Base-by-base conservation (phyloP, 1,284 basidiomycete species). In the Bjerkandera adusta region DNA sequence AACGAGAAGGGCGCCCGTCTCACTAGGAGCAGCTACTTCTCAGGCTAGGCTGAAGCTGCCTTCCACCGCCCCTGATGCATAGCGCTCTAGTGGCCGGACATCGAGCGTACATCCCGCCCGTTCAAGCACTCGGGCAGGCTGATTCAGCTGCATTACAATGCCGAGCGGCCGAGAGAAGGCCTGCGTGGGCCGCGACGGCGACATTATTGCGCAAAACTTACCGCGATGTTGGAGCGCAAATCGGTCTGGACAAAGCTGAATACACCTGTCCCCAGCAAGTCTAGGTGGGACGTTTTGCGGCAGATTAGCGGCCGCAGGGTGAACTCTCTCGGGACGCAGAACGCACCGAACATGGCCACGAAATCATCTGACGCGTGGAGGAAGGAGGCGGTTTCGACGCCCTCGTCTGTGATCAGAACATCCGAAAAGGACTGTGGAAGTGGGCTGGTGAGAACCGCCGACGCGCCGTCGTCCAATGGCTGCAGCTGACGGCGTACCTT, bases 191-290 rank as follows among this genome's bases (percentile, higher is more conserved):
- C 20, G 16, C 22, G 24, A 21, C 15, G 11, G 26, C 18, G 20
- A 32, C 6, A 6, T 15, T 24, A 13, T 20, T n/a, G 8, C 33
- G 51, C 49, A 25, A 49, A 57, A 63, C 77, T 51, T 56, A 91
- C 92, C 54, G 76, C 73, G 55, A 99, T 91, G 70, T 98, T 98
- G 46, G 81, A 85, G 57, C 82, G 84, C 60, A 99, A 76, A 68
- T 99, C 96, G 50, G 78, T 79, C 69, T 97, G 92, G 1, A 98
- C 91, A 57, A 96, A 91, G 26, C 78, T 75, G 69, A 98, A 98
- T 5, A 97, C 84, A 1, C 84, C 80, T 62, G 84, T 87, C 36
- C 92, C 93, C 38, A 98, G 77, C 20, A 97, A 75, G 69, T 94
- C 95, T 92, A 57, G 21, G 35, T n/a, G 22, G 18, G 34, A 21